Evolutionary conservation across 306 rosid genomes (phyloP), one percentile per base, ranked within the genome.

Genomic region (Ormosia emarginata): DNA sequence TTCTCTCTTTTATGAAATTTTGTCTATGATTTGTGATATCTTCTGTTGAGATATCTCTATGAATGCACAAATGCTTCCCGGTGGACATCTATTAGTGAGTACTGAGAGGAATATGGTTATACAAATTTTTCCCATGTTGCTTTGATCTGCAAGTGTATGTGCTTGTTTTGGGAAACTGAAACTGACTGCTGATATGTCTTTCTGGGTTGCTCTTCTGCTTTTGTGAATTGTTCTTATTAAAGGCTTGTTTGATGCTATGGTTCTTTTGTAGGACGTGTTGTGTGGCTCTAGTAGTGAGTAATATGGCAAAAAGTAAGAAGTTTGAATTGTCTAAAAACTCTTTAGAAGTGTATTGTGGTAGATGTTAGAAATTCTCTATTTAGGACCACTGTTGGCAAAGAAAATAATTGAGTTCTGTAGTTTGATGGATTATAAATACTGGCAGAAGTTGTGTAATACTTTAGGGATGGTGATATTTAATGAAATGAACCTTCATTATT

Each of bases 131-230:
- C 11, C 33, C 9, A 4, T 82, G 34, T 17, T 17, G 36, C 41
- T 14, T 67, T 33, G 39, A 33, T 30, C 24, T 79, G 40, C 32
- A 55, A 32, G 15, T 30, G 33, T 43, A 4, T 65, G 55, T 70
- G 64, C 14, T 74, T 65, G 61, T 29, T 56, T 75, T 40, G 41
- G 64, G 71, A 62, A 49, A 67, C n/a, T 61, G 69, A 66, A 74
- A 53, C 49, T 41, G 40, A 13, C 56, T 2, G 52, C 40, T 53
- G 53, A 32, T 55, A 53, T 50, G 37, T 24, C 47, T 29, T 62
- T 80, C 34, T 58, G 24, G 58, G 49, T 56, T 43, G 34, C 71
- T 37, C 40, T 56, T 47, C 10, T 40, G 1, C 11, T 49, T 33
- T 53, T 33, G 55, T 36, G 71, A 65, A 65, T 12, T 12, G 56